Conservation (phyloP, 208 protist genomes). For the Crithidia mellificae region DNA sequence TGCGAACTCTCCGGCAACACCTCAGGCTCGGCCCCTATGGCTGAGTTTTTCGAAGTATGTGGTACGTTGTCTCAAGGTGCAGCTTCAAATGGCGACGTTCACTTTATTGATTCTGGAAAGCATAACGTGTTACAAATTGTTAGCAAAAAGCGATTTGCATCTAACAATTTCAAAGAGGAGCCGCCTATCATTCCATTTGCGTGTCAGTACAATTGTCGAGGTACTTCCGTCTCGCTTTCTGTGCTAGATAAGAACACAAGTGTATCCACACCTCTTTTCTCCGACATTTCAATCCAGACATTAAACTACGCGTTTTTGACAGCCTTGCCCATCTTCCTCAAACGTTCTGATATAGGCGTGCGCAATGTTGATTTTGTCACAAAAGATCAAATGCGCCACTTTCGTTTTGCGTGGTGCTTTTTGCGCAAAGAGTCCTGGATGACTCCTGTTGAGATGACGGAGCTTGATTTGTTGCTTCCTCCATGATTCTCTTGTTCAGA, state of each 20-base stretch:
- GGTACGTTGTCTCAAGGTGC: conserved; percentile 42
- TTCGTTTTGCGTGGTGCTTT: conserved; percentile 89
- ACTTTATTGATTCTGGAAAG: conserved; percentile 26
- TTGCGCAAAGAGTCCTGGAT: conserved; percentile 74
- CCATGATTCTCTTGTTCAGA: conserved; percentile 38
- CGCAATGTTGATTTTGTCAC: conserved; percentile 81
- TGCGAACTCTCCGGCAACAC: conserved; percentile 48
- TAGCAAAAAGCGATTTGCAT: conserved; percentile 30
- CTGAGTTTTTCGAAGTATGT: conserved; percentile 73
- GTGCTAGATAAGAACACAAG: conserved; percentile 51
- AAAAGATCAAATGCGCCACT: conserved; percentile 80
- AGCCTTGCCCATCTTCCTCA: conserved; percentile 79
- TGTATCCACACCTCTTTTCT: conserved; percentile 53
- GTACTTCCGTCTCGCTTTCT: conserved; percentile 62
- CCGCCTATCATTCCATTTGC: conserved; percentile 43
- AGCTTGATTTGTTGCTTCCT: conserved; percentile 80
- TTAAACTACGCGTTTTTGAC: conserved; percentile 81
- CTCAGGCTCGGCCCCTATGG: conserved; percentile 49
- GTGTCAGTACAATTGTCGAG: conserved; percentile 56
- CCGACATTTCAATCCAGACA: conserved; percentile 64
- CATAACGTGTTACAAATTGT: conserved; percentile 21
- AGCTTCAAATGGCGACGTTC: conserved; percentile 15
- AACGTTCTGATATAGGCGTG: conserved; percentile 78
- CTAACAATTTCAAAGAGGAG: conserved; percentile 17
- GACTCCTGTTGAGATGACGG: conserved; percentile 78